These are phyloP conservation scores for Ichthyophthirius multifiliis DNA, from an alignment of 169 alveolate genomes.

Conservation along the genomic window DNA sequence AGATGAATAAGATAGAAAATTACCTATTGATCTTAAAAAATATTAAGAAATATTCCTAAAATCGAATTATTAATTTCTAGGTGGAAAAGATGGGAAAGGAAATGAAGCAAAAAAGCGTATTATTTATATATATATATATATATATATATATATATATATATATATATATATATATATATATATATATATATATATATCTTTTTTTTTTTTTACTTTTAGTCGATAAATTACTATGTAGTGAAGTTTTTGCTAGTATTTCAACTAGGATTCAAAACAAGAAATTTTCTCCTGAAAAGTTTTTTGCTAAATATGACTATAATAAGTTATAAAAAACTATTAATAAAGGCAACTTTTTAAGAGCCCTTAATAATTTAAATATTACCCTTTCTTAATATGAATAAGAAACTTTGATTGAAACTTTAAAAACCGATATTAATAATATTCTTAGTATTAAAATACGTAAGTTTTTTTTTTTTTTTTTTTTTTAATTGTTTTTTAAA, in stretches of 20 bases:
- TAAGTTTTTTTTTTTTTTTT: not conserved
- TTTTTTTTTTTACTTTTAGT: too few relatives aligned
- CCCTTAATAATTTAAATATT: not conserved
- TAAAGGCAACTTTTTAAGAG: not conserved
- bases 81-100: not conserved
- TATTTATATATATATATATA: not conserved
- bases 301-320: not conserved
- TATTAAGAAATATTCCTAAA: not conserved
- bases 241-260: not conserved
- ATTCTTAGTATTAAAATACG: not conserved
- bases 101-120: not conserved
- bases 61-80: not conserved
- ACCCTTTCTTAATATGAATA: not conserved
- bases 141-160: not conserved
- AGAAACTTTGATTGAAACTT: not conserved
- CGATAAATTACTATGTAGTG: not conserved
- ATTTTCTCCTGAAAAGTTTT: not conserved
- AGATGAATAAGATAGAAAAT: not conserved
- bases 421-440: not conserved
- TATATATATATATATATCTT: too few relatives aligned
- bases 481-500: too few relatives aligned
- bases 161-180: not conserved
- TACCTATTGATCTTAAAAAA: not conserved
- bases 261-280: not conserved
- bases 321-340: not conserved